These are phyloP conservation scores for Tuber borchii DNA, from an alignment of 495 filamentous ascomycete genomes.

Conservation along the genomic window DNA sequence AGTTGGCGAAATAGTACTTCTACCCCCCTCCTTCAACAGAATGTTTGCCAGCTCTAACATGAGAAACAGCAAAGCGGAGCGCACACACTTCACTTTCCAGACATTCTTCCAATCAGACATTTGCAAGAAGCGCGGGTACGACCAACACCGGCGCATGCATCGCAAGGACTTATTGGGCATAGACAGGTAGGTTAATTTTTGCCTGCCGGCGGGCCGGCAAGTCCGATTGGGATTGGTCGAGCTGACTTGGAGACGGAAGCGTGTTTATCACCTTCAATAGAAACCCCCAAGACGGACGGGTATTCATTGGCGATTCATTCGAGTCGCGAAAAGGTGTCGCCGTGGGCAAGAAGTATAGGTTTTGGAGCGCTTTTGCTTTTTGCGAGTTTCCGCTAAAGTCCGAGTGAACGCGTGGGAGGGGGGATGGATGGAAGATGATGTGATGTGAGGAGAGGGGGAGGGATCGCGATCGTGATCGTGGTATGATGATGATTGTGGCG, in stretches of 20 bases:
- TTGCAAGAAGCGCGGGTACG: constrained; percentile 19
- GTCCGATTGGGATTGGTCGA: neutral
- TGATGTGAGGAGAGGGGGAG: neutral
- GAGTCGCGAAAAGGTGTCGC: constrained; percentile 9
- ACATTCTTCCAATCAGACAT: constrained; percentile 24
- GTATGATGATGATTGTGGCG: neutral
- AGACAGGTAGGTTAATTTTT: constrained; percentile 22
- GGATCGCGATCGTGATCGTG: neutral
- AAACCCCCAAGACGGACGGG: constrained; percentile 4
- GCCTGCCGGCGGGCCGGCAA: neutral
- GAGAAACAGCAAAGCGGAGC: constrained; percentile 16
- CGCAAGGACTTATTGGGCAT: constrained; percentile 20
- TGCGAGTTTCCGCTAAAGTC: constrained; percentile 4
- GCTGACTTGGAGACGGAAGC: neutral
- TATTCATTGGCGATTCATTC: constrained; percentile 20
- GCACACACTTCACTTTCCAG: constrained; percentile 20
- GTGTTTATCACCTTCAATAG: constrained; percentile 16
- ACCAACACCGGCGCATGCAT: constrained; percentile 15
- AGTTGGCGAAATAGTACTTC: constrained; percentile 28
- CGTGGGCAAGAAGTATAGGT: constrained; percentile 20
- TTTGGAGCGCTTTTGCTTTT: constrained; percentile 34
- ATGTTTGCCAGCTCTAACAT: neutral
- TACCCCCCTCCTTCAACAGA: neutral
- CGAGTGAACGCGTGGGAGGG: neutral
- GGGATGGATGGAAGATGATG: neutral